phyloP scores from a whole-genome alignment of 805 yeast genomes.

The Pichia deserticola region DNA sequence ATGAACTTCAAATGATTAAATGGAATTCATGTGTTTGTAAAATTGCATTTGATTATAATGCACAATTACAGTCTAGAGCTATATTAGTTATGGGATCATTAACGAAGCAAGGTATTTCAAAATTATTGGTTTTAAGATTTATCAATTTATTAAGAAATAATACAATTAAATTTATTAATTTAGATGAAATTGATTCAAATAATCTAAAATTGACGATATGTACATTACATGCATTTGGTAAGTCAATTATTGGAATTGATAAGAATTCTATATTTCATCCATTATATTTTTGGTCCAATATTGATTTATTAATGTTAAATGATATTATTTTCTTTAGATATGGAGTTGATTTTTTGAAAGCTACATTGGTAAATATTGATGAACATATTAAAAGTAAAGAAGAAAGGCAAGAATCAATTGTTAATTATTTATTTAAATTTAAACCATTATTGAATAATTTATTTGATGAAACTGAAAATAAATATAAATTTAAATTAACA shows the following conservation, averaged over 20 bases:
- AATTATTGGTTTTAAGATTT: slow-evolving; percentile 32
- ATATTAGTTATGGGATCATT: slow-evolving; percentile 63
- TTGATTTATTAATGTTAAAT: slow-evolving; percentile 19
- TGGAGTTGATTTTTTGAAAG: slow-evolving; percentile 30
- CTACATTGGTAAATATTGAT: slow-evolving; percentile 28
- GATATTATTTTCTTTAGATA: slow-evolving; percentile 25
- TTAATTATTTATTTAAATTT: slow-evolving; percentile 24
- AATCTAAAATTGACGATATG: slow-evolving; percentile 23
- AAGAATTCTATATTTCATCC: slow-evolving; percentile 38
- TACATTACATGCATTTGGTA: slow-evolving; percentile 37
- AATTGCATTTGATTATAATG: slow-evolving; percentile 47
- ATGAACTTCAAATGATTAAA: slow-evolving; percentile 50
- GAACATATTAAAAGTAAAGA: slow-evolving; percentile 21
- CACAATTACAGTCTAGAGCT: slow-evolving; percentile 62
- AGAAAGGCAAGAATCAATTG: slow-evolving; percentile 23
- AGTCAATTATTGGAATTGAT: slow-evolving; percentile 43
- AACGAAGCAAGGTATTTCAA: slow-evolving; percentile 55
- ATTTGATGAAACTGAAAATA: slow-evolving; percentile 36
- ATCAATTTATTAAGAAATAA: slow-evolving; percentile 18
- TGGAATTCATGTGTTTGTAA: slow-evolving; percentile 61
- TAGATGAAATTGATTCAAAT: background rate
- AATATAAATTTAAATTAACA: slow-evolving; percentile 33
- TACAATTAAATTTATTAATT: slow-evolving; percentile 3
- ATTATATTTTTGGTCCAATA: slow-evolving; percentile 42
- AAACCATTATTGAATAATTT: slow-evolving; percentile 34